These are phyloP conservation scores for Suhomyces xylopsoci DNA, from an alignment of 805 yeast genomes.

Conservation along the genomic window DNA sequence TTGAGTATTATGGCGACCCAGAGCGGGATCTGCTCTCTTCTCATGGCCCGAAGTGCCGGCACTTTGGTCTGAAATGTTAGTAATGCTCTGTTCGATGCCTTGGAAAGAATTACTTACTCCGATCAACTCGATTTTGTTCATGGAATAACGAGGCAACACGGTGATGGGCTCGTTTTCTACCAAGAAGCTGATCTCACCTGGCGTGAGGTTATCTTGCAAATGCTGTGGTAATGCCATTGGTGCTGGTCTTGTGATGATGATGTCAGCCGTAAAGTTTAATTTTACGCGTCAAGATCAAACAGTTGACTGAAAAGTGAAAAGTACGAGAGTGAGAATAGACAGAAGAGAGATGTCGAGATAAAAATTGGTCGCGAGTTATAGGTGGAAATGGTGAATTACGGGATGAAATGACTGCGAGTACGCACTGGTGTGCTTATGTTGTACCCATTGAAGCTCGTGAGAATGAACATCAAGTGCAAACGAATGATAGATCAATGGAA, in stretches of 20 bases:
- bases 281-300: neutral
- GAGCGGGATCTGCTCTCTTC: conserved; percentile 67
- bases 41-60: conserved; percentile 64
- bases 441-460: neutral
- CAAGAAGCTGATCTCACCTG: conserved; percentile 76
- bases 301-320: neutral
- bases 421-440: neutral
- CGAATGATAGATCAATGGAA: neutral
- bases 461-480: neutral
- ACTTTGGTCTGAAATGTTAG: conserved; percentile 39
- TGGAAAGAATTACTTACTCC: conserved; percentile 43
- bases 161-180: conserved; percentile 77
- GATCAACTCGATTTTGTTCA: conserved; percentile 62
- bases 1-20: conserved; percentile 87
- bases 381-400: too few species aligned
- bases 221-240: conserved; percentile 62
- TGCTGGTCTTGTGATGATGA: neutral
- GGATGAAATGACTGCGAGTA: too few species aligned
- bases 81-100: neutral
- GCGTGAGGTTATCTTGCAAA: conserved; percentile 56
- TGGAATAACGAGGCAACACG: conserved; percentile 74
- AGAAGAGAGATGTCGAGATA: neutral
- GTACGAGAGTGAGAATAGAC: neutral
- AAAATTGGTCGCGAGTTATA: too few species aligned
- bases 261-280: neutral